phyloP scores from a whole-genome alignment of 179 eudicot genomes.

The Drosera spatulata region DNA sequence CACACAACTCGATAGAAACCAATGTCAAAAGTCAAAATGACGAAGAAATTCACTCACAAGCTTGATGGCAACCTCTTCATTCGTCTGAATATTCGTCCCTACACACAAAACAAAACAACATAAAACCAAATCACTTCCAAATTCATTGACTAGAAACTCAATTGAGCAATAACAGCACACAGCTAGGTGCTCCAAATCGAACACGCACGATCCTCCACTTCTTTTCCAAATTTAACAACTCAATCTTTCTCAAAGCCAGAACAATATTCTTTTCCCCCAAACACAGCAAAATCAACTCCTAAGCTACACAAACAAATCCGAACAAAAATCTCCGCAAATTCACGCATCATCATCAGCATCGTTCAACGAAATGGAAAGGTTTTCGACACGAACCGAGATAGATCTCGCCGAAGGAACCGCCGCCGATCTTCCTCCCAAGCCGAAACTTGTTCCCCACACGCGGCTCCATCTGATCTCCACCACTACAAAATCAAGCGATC shows the following conservation, averaged over 20 bases:
- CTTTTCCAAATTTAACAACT: too few relatives aligned
- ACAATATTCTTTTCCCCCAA: too few relatives aligned
- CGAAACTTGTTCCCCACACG: slow-evolving; percentile 36
- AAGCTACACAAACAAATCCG: too few relatives aligned
- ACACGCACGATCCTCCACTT: too few relatives aligned
- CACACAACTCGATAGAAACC: too few relatives aligned
- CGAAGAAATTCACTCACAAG: slow-evolving; percentile 42
- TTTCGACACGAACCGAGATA: slow-evolving; percentile 22
- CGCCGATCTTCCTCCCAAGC: slow-evolving; percentile 43
- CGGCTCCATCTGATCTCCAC: slow-evolving; percentile 21
- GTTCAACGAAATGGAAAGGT: too few relatives aligned
- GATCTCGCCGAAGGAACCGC: slow-evolving; percentile 52
- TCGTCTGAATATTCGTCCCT: slow-evolving; percentile 80
- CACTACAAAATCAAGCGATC: background rate
- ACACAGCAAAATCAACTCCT: too few relatives aligned
- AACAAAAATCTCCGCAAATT: too few relatives aligned
- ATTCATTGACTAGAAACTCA: background rate
- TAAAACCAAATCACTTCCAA: background rate
- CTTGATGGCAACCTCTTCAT: slow-evolving; percentile 87
- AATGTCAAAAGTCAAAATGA: background rate
- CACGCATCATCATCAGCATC: too few relatives aligned
- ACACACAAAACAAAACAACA: slow-evolving; percentile 8
- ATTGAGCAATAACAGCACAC: background rate
- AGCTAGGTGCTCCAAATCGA: too few relatives aligned
- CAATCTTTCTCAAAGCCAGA: too few relatives aligned